A percentile compares a stretch with the other conserved stretches of the same genome.
Conservation (phyloP, 257 asterid genomes). For the Lithospermum erythrorhizon region DNA sequence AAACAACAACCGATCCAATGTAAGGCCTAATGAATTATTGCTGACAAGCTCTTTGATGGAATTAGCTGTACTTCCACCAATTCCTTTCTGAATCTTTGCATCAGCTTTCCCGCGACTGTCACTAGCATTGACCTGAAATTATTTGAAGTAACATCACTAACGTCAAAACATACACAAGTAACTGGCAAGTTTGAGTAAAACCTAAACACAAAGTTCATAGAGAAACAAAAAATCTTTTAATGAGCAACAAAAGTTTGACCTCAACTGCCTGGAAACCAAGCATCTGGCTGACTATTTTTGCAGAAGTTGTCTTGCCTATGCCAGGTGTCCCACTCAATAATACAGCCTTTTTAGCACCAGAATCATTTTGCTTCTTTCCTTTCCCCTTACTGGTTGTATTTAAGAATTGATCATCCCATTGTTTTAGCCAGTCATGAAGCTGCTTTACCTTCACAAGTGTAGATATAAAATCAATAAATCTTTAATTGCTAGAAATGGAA, state of each 20-base stretch:
- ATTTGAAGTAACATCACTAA: slow-evolving; percentile 9
- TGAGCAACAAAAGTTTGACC: slow-evolving; percentile 32
- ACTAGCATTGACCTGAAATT: slow-evolving; percentile 88
- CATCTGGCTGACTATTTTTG: slow-evolving; percentile 85
- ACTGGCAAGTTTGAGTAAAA: neutral
- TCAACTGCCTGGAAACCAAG: slow-evolving; percentile 84
- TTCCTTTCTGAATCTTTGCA: slow-evolving; percentile 79
- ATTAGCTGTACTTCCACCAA: slow-evolving; percentile 93
- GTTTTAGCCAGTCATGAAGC: slow-evolving; percentile 83
- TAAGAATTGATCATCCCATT: slow-evolving; percentile 73
- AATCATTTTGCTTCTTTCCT: slow-evolving; percentile 76
- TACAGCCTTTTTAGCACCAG: slow-evolving; percentile 83
- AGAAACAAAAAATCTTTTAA: neutral
- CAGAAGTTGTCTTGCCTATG: slow-evolving; percentile 91
- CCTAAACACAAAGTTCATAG: neutral
- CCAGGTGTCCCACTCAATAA: slow-evolving; percentile 95
- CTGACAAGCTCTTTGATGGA: slow-evolving; percentile 80
- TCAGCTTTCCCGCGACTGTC: slow-evolving; percentile 98
- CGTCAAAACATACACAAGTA: neutral
- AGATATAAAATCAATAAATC: neutral
- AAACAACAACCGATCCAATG: slow-evolving; percentile 56
- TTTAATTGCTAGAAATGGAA: neutral
- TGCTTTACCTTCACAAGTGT: slow-evolving; percentile 72
- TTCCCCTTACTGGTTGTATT: slow-evolving; percentile 49
- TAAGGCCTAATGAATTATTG: slow-evolving; percentile 56